Evolutionary conservation across 352 stramenopile genomes (phyloP).

Genomic region (Phytopythium litorale): DNA sequence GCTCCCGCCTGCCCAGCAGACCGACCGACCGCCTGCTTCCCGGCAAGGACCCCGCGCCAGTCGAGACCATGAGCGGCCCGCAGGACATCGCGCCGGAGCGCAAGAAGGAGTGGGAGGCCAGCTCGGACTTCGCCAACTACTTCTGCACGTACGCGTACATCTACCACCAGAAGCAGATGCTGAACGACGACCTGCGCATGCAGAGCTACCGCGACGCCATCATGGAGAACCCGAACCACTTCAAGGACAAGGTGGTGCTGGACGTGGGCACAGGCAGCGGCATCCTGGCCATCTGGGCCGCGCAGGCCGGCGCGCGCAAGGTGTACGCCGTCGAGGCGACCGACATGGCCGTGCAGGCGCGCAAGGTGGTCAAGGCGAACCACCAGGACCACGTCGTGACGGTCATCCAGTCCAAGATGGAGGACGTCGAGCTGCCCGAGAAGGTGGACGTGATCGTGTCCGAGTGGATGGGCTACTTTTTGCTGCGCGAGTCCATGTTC

Average conservation of each 20-base stretch:
- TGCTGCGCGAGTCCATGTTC: conserved; percentile 99
- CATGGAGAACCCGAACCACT: conserved; percentile 96
- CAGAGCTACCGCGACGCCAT: conserved; percentile 98
- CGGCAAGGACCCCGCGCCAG: background rate
- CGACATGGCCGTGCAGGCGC: conserved; percentile 97
- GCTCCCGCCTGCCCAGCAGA: no score
- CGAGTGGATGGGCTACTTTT: conserved; percentile 99
- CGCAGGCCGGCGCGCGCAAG: conserved; percentile 96
- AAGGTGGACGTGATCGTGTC: conserved; percentile 99
- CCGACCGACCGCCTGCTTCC: background rate
- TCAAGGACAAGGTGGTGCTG: conserved; percentile 99
- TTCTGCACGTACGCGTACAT: conserved; percentile 90
- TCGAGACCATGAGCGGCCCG: conserved; percentile 13
- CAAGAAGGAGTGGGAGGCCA: conserved; percentile 82
- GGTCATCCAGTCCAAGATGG: conserved; percentile 98
- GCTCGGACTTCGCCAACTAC: conserved; percentile 89
- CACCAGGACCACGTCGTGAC: conserved; percentile 95
- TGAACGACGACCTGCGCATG: conserved; percentile 99
- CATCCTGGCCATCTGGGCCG: conserved; percentile 98
- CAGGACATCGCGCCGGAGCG: conserved; percentile 64
- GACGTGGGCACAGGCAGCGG: conserved; percentile 99
- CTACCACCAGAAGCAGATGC: conserved; percentile 98
- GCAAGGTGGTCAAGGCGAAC: conserved; percentile 96
- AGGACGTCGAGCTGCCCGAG: conserved; percentile 96
- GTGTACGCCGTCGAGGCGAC: conserved; percentile 98